A percentile compares a stretch with the other conserved stretches of the same genome.
These are phyloP conservation scores for Cladosporium austrohemisphaericum DNA, from an alignment of 2,329 filamentous ascomycete genomes.

Conservation along the genomic window DNA sequence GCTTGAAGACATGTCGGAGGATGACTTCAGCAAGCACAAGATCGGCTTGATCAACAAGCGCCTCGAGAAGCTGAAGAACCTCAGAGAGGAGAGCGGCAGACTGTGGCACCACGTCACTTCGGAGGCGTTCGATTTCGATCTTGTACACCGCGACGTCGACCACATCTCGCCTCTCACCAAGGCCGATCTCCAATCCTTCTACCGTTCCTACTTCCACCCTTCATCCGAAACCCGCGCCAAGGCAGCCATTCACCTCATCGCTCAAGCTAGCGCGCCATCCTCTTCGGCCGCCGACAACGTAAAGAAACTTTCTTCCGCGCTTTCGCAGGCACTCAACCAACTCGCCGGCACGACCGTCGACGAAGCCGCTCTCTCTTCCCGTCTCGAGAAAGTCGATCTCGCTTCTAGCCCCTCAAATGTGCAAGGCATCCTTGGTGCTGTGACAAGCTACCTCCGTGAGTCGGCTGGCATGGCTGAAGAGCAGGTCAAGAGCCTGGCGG, in stretches of 20 bases:
- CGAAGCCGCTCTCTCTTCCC: constrained; percentile 38
- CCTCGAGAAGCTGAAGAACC: constrained; percentile 87
- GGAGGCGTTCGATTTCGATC: constrained; percentile 86
- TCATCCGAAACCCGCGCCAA: constrained; percentile 73
- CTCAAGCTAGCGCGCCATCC: constrained; percentile 54
- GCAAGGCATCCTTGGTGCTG: constrained; percentile 39
- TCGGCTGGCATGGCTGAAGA: constrained; percentile 47
- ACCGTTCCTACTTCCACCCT: constrained; percentile 69
- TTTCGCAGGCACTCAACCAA: constrained; percentile 46
- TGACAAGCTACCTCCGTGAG: constrained; percentile 37
- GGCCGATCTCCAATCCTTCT: constrained; percentile 75
- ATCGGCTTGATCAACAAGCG: constrained; percentile 81
- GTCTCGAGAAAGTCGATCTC: constrained; percentile 46
- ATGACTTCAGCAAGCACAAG: constrained; percentile 88
- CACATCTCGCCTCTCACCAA: constrained; percentile 73
- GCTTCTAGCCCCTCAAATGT: constrained; percentile 39
- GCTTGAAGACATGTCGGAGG: constrained; percentile 71
- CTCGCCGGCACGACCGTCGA: constrained; percentile 47
- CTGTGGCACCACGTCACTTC: constrained; percentile 82
- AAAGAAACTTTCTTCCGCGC: constrained; percentile 39
- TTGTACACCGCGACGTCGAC: constrained; percentile 71
- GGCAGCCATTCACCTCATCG: constrained; percentile 75
- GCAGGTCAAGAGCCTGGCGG: constrained; percentile 47
- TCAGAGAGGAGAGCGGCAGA: constrained; percentile 75
- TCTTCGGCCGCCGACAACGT: constrained; percentile 30